Base-by-base conservation (phyloP, 2,329 filamentous ascomycete genomes). In the Colletotrichum tropicale region DNA sequence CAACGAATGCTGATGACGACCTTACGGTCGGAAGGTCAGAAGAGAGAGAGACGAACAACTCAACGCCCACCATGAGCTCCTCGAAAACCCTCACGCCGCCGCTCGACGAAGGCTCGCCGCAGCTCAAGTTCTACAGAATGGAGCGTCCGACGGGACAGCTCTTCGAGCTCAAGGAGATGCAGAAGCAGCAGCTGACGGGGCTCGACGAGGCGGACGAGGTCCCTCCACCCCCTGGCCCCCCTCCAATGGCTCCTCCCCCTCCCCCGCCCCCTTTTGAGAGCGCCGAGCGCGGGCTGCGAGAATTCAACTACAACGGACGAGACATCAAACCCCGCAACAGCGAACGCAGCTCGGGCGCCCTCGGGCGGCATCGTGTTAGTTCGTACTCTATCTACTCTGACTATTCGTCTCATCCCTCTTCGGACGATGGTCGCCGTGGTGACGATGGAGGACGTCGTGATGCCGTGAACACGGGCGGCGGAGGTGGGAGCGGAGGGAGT, bases 291-390 rank as follows among this genome's bases (percentile, higher is more conserved):
- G 69, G 69, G 38, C 62, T 75, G 38, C 73, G 73, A 43, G 69
- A 72, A 12, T 72, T 72, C 62, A 75, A 75, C 73, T 75, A 75
- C 73, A 68, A 75, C 69, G 73, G 73, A 62, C 68, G 73, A 66
- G 69, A 70, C 28, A 32, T 70, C 56, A 62, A 52, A 26, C 56
- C 70, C 55, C 73, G 73, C 28, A 72, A 67, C 69, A 72, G 73
- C 56, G 73, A 75, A 32, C 68, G 56, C 36, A 68, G 61, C 32
- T 64, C 73, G 30, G 68, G 72, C 68, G 72, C 70, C 52, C n/a
- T 72, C 24, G 73, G 69, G 16, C 68, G 62, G n/a, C 73, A 62
- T 32, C 73, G 28, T 18, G 28, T 55, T 8, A 72, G 70, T 26
- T 64, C 69, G 9, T 67, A 43, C 15, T 75, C 73, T 55, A 56